Base-by-base conservation (phyloP, 306 rosid genomes). In the Erythrophleum fordii region DNA sequence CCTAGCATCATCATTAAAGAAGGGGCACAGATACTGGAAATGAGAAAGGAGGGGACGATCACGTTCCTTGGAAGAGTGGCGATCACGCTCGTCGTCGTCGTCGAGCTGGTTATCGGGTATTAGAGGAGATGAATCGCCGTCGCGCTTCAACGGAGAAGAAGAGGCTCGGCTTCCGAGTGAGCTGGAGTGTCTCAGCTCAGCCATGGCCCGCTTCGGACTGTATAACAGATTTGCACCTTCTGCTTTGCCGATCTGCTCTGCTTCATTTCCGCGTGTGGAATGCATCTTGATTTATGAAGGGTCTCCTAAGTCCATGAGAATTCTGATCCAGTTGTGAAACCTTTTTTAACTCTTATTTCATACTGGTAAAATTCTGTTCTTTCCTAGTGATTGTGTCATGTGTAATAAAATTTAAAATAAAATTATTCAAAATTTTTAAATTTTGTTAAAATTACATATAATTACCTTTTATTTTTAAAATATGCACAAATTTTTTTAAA, bases 111-210 rank as follows among this genome's bases (percentile, higher is more conserved):
- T 80, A 35, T 86, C 93, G 11, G 97, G 71, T 6, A 88, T 53
- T 44, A 92, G 72, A 59, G 98, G 98, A 1, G 97, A 89, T 3
- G 92, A 79, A 56, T 87, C 96, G 9, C 67, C 92, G 75, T 93
- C 99, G 59, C 98, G 96, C 86, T 90, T 93, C 91, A 90, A 84
- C 65, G 99, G 98, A 69, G 98, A 96, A 48, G 97, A 91, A 31
- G 88, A 35, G 80, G 91, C 86, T 45, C 98, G 97, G 52, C 77
- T 60, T 41, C 97, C 98, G 60, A 90, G 71, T 67, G 99, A 85
- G 75, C 81, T 80, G 55, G 93, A 77, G 87, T 93, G 92, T 67
- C 99, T 77, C 78, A 96, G 91, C 98, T 96, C 99, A 75, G 91
- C 97, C 98, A 92, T 95, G 83, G 91, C 91, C 78, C 88, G 85